Conservation (phyloP, 2,329 filamentous ascomycete species). For the Xylariaceae sp. region DNA sequence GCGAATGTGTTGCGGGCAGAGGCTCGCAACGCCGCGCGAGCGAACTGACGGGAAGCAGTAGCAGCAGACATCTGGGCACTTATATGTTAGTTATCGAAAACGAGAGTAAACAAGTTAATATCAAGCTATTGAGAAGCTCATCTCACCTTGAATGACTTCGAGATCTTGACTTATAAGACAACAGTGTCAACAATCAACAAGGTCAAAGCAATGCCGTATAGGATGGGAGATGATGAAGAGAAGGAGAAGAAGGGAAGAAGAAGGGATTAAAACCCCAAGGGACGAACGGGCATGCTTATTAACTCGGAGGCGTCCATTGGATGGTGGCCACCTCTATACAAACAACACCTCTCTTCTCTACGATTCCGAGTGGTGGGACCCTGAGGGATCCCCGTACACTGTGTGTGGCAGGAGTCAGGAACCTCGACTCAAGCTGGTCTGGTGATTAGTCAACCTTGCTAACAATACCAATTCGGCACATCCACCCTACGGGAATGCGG, state of each 20-base stretch:
- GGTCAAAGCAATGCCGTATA: too few relatives aligned
- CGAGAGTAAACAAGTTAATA: too few relatives aligned
- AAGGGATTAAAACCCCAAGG: neutral
- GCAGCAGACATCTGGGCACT: conserved; percentile 40
- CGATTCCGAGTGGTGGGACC: conserved; percentile 1
- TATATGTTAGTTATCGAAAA: conserved; percentile 7
- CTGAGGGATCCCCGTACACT: conserved; percentile 7
- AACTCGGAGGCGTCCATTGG: conserved; percentile 15
- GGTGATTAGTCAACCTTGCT: too few relatives aligned
- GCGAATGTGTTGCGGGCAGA: conserved; percentile 55
- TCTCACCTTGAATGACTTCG: conserved; percentile 6
- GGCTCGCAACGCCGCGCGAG: conserved; percentile 55
- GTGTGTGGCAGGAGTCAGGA: neutral
- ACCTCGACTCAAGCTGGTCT: neutral
- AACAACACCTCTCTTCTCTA: conserved; percentile 1
- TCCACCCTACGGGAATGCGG: too few relatives aligned
- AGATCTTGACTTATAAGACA: neutral
- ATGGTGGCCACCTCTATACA: conserved; percentile 4
- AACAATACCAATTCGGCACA: too few relatives aligned
- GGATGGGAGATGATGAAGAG: neutral
- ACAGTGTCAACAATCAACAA: neutral
- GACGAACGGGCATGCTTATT: conserved; percentile 11
- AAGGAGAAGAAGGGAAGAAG: neutral
- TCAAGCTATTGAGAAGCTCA: neutral
- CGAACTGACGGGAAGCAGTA: conserved; percentile 46